A percentile compares a stretch with the other conserved stretches of the same genome.
phyloP scores from a whole-genome alignment of 495 filamentous ascomycete species.

The Cenococcum geophilum region DNA sequence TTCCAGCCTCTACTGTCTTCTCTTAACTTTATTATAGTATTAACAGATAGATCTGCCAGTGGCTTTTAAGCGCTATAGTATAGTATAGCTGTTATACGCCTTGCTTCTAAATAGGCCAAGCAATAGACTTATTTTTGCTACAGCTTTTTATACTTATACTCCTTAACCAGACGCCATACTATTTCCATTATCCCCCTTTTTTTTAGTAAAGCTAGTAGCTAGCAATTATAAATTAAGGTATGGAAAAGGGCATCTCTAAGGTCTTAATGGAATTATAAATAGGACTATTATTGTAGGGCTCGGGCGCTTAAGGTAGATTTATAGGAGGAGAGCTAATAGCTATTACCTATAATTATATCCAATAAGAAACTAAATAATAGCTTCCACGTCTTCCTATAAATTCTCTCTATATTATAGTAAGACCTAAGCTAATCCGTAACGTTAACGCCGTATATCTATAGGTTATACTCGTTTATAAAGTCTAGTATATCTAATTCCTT shows the following conservation, averaged over 20 bases:
- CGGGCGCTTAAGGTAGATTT: not conserved
- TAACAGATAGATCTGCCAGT: not conserved
- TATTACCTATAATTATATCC: not conserved
- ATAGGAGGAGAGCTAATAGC: not conserved
- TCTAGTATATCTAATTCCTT: not conserved
- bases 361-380: not conserved
- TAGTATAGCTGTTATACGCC: not conserved
- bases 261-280: not conserved
- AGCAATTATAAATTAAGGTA: not conserved
- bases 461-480: not conserved
- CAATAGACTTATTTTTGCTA: not conserved
- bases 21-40: not conserved
- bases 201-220: not conserved
- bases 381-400: not conserved
- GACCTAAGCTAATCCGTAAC: not conserved
- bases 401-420: not conserved
- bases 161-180: conserved; percentile 2
- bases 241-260: not conserved
- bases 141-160: not conserved
- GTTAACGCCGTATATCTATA: not conserved
- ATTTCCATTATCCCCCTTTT: not conserved
- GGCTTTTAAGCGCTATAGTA: not conserved
- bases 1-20: no score
- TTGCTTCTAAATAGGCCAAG: not conserved
- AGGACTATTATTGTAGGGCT: not conserved